phyloP scores from a whole-genome alignment of 768 basidiomycete genomes.

The Tylopilus plumbeoviolaceoides region DNA sequence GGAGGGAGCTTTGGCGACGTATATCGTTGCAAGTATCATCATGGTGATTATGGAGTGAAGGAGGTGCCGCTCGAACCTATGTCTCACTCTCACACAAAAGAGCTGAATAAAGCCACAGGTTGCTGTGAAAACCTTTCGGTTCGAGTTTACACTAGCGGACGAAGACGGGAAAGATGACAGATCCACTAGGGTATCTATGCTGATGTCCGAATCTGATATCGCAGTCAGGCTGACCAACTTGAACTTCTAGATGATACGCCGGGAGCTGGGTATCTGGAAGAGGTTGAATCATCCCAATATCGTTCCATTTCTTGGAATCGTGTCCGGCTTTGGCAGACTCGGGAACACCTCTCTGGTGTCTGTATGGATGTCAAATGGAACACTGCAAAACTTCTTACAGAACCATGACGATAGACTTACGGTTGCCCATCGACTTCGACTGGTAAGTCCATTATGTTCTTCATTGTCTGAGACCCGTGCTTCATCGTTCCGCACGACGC shows the following conservation, averaged over 20 bases:
- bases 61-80: background rate
- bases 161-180: background rate
- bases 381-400: background rate
- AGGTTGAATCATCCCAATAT: constrained; percentile 7
- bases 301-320: constrained; percentile 12
- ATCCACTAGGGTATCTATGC: constrained; percentile 1
- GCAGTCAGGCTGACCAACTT: background rate
- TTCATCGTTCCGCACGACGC: background rate
- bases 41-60: background rate
- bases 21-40: background rate
- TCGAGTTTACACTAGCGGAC: background rate
- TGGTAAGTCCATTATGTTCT: background rate
- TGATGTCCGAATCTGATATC: background rate
- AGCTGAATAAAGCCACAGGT: background rate
- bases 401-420: background rate
- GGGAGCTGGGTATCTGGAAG: constrained; percentile 14
- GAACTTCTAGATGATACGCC: constrained; percentile 7
- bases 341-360: constrained; percentile 8
- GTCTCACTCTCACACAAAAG: background rate
- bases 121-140: constrained; percentile 11
- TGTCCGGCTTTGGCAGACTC: constrained; percentile 4
- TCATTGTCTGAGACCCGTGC: too few relatives aligned
- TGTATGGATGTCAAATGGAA: constrained; percentile 10
- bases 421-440: background rate
- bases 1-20: constrained; percentile 4